A percentile compares a stretch with the other conserved stretches of the same genome.
These are phyloP conservation scores for Phaseolus lunatus DNA, from an alignment of 306 rosid genomes.

Conservation along the genomic window DNA sequence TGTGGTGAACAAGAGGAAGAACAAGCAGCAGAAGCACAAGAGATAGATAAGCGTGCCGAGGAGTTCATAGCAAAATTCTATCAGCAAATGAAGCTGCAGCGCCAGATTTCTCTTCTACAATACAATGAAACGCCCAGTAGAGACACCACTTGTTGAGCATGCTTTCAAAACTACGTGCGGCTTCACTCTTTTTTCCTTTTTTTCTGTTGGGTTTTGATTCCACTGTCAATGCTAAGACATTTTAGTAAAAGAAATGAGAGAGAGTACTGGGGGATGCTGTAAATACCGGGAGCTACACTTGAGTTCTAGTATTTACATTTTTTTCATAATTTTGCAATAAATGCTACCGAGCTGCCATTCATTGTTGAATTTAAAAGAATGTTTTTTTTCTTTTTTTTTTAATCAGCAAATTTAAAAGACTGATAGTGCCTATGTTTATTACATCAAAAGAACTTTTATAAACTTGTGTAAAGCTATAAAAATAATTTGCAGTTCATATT, in stretches of 20 bases:
- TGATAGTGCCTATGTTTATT: not conserved
- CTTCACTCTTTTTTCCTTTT: constrained; percentile 1
- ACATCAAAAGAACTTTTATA: not conserved
- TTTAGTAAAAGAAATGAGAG: constrained; percentile 12
- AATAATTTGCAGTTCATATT: not conserved
- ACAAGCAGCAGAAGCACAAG: constrained; percentile 39
- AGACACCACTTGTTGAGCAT: constrained; percentile 8
- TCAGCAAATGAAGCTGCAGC: constrained; percentile 54
- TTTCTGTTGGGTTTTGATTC: constrained; percentile 22
- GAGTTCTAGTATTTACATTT: constrained; percentile 45
- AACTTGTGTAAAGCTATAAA: not conserved
- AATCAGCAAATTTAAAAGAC: too few relatives aligned
- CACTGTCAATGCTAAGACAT: not conserved
- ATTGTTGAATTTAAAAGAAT: not conserved
- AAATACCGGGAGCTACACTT: constrained; percentile 39
- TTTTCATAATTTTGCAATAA: constrained; percentile 40
- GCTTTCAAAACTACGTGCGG: not conserved
- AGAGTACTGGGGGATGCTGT: constrained; percentile 52
- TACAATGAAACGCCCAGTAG: constrained; percentile 43
- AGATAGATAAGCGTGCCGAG: constrained; percentile 73
- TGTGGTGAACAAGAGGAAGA: constrained; percentile 16
- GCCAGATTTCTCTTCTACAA: constrained; percentile 54
- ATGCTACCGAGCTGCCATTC: not conserved
- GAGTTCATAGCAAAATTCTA: constrained; percentile 86
- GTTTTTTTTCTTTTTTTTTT: too few relatives aligned